Conservation (phyloP, 2,329 filamentous ascomycete species). For the Mycosphaerella arachidis region DNA sequence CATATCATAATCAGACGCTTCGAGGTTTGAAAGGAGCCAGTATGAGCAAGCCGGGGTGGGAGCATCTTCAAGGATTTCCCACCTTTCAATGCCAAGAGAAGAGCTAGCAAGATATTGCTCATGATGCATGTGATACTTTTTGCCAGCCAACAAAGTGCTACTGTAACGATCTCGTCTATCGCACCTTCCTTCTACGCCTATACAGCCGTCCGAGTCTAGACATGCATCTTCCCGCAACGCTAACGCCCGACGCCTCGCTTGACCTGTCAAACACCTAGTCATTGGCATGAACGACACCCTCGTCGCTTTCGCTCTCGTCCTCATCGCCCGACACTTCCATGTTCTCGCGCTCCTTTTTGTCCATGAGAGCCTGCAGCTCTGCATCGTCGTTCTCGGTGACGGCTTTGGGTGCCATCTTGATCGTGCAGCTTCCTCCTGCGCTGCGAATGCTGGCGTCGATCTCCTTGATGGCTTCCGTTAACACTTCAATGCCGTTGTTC, state of each 20-base stretch:
- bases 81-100: too few relatives aligned
- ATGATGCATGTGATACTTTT: too few relatives aligned
- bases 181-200: background rate
- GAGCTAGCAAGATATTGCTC: too few relatives aligned
- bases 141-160: too few relatives aligned
- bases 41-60: too few relatives aligned
- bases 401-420: conserved; percentile 99
- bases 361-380: conserved; percentile 95
- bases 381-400: conserved; percentile 98
- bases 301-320: conserved; percentile 91
- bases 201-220: background rate
- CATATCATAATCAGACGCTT: too few relatives aligned
- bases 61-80: too few relatives aligned
- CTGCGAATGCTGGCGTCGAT: conserved; percentile 75
- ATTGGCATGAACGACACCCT: conserved; percentile 54
- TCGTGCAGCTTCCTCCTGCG: conserved; percentile 72
- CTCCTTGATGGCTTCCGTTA: conserved; percentile 86
- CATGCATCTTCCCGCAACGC: background rate
- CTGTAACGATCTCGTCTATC: too few relatives aligned
- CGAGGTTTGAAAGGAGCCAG: too few relatives aligned
- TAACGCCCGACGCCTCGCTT: background rate
- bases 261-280: conserved; percentile 6
- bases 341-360: conserved; percentile 97
- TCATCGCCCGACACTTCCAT: conserved; percentile 97
- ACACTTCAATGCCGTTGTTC: conserved; percentile 70